Percentiles rank a stretch among this genome's conserved stretches.
Evolutionary conservation across 805 yeast species (phyloP).

Genomic region (Isabelozyma pseudorhagii): DNA sequence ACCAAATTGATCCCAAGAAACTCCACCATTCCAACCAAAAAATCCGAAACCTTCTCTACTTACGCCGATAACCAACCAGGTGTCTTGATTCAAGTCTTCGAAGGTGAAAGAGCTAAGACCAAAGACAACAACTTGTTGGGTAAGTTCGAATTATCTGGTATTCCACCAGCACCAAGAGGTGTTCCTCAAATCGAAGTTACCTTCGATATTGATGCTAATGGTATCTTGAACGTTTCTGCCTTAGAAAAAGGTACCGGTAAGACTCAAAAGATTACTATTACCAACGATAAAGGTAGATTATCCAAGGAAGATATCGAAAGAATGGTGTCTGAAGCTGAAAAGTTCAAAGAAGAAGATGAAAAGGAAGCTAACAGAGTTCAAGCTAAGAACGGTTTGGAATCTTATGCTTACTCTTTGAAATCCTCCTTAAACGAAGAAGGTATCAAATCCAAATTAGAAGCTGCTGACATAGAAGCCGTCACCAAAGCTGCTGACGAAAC

Average conservation of each 20-base stretch:
- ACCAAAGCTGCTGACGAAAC: constrained; percentile 81
- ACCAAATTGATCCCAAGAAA: constrained; percentile 97
- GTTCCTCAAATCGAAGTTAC: constrained; percentile 98
- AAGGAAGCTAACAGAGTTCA: constrained; percentile 88
- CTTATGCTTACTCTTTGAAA: constrained; percentile 92
- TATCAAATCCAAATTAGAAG: constrained; percentile 46
- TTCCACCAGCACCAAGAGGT: constrained; percentile 99
- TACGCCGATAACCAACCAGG: constrained; percentile 98
- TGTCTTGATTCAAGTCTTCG: constrained; percentile 94
- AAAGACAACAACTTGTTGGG: constrained; percentile 95
- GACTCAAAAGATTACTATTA: constrained; percentile 93
- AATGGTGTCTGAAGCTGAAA: constrained; percentile 97
- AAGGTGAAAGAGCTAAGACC: constrained; percentile 97
- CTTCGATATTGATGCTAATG: constrained; percentile 95
- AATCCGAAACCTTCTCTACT: constrained; percentile 94
- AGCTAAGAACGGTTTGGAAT: constrained; percentile 93
- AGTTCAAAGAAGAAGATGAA: constrained; percentile 95
- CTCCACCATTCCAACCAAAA: constrained; percentile 96
- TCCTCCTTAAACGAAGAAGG: constrained; percentile 56
- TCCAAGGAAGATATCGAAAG: constrained; percentile 97
- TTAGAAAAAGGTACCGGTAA: constrained; percentile 98
- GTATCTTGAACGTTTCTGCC: constrained; percentile 94
- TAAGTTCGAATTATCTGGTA: constrained; percentile 94
- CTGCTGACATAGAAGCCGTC: constrained; percentile 63
- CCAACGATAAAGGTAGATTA: constrained; percentile 98